phyloP scores from a whole-genome alignment of 1,284 basidiomycete species.

The Lignosus rhinocerotis region DNA sequence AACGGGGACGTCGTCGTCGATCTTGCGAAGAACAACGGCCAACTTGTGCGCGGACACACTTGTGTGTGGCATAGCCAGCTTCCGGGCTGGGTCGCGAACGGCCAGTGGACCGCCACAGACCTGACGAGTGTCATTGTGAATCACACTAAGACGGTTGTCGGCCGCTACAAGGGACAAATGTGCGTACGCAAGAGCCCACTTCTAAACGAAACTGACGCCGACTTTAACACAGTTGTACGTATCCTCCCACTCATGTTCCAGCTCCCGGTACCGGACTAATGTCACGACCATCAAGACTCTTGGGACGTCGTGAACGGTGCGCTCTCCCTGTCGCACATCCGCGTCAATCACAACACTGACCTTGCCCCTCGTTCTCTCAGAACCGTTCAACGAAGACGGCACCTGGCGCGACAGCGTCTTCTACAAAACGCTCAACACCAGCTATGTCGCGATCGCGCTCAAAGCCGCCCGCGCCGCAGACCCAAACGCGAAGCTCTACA shows the following conservation, averaged over 20 bases:
- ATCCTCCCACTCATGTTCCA: too few species aligned
- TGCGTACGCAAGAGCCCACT: constrained; percentile 30
- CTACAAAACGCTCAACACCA: constrained; percentile 45
- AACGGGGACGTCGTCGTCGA: constrained; percentile 46
- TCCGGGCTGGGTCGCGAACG: constrained; percentile 49
- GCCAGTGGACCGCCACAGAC: constrained; percentile 44
- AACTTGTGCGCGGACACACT: constrained; percentile 44
- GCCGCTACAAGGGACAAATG: constrained; percentile 53
- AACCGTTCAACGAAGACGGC: constrained; percentile 63
- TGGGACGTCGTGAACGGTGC: constrained; percentile 44
- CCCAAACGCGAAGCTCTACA: constrained; percentile 40
- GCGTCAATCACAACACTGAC: not conserved
- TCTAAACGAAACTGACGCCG: not conserved
- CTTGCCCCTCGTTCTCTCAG: constrained; percentile 14
- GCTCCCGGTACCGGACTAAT: not conserved
- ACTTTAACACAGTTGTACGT: constrained; percentile 22
- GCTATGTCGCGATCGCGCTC: constrained; percentile 47
- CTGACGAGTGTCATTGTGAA: constrained; percentile 47
- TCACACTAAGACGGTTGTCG: constrained; percentile 48
- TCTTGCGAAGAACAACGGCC: constrained; percentile 46
- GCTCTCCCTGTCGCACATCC: not conserved
- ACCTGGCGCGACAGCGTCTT: constrained; percentile 51
- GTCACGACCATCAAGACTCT: constrained; percentile 12
- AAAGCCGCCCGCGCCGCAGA: constrained; percentile 48
- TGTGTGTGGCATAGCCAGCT: constrained; percentile 61